Percentiles rank a stretch among this genome's conserved stretches.
Evolutionary conservation across 257 asterid species (phyloP).

Genomic region (Anisodus acutangulus): DNA sequence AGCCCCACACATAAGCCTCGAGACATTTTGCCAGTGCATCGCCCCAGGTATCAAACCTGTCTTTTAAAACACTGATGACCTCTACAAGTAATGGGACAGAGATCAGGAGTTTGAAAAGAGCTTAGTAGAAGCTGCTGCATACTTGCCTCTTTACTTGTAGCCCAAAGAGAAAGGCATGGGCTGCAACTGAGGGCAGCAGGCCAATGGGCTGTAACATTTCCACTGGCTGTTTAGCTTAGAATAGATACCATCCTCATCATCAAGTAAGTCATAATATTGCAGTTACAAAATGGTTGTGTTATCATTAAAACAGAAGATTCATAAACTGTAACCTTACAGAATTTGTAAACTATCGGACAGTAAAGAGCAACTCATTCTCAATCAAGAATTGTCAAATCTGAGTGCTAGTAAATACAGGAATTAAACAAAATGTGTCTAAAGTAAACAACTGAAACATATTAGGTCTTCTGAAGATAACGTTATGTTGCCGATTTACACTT

Average conservation of each 20-base stretch:
- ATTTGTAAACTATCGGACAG: not conserved
- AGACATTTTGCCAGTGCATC: too few species aligned
- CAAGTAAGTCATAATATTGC: not conserved
- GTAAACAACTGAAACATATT: slow-evolving; percentile 28
- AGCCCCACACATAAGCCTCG: too few species aligned
- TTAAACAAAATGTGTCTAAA: slow-evolving; percentile 22
- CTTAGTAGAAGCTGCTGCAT: not conserved
- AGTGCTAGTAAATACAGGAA: slow-evolving; percentile 26
- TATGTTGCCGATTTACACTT: slow-evolving; percentile 17
- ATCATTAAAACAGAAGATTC: not conserved
- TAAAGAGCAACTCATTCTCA: slow-evolving; percentile 27
- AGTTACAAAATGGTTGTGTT: slow-evolving; percentile 19
- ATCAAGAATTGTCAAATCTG: slow-evolving; percentile 11
- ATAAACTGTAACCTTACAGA: slow-evolving; percentile 1
- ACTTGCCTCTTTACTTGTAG: not conserved
- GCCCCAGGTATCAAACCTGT: too few species aligned
- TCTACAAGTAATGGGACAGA: not conserved
- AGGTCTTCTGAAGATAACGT: not conserved
- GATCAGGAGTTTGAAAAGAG: not conserved
- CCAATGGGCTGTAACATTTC: not conserved
- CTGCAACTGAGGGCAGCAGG: not conserved
- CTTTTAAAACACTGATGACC: too few species aligned
- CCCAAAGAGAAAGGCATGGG: not conserved
- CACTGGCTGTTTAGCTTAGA: not conserved
- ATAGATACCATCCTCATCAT: not conserved